These are phyloP conservation scores for Zarea fungicola DNA, from an alignment of 2,329 filamentous ascomycete genomes.

Conservation along the genomic window DNA sequence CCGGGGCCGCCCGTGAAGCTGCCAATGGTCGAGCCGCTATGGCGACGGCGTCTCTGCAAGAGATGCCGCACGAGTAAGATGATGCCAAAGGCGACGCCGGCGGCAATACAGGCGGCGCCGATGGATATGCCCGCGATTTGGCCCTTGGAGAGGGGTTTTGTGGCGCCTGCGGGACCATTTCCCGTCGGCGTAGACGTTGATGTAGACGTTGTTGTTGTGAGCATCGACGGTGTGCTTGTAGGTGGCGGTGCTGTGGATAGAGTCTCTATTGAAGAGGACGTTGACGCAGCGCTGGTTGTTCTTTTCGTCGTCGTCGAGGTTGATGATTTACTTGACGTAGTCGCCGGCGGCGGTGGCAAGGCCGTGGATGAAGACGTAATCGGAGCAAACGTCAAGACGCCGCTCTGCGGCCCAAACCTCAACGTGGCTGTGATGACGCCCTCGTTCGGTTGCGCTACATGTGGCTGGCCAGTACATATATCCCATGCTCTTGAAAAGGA, in stretches of 20 bases:
- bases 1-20: conserved; percentile 32
- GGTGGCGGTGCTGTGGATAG: background rate
- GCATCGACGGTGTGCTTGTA: background rate
- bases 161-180: conserved; percentile 12
- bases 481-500: conserved; percentile 46
- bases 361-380: conserved; percentile 3
- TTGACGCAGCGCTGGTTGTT: background rate
- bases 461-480: conserved; percentile 51
- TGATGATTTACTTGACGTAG: background rate
- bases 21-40: conserved; percentile 31
- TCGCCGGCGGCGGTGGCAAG: background rate
- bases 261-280: conserved; percentile 6
- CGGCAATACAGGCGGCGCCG: conserved; percentile 43
- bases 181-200: conserved; percentile 15
- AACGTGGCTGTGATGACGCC: conserved; percentile 53
- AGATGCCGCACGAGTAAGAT: conserved; percentile 39
- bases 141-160: conserved; percentile 25
- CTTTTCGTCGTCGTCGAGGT: conserved; percentile 9
- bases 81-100: conserved; percentile 42
- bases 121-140: conserved; percentile 56
- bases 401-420: conserved; percentile 28
- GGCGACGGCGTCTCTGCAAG: conserved; percentile 33
- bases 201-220: conserved; percentile 2
- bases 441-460: conserved; percentile 53
- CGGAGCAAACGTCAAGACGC: conserved; percentile 26